Conservation (phyloP, 2,329 filamentous ascomycete genomes). For the Penicillium hordei region DNA sequence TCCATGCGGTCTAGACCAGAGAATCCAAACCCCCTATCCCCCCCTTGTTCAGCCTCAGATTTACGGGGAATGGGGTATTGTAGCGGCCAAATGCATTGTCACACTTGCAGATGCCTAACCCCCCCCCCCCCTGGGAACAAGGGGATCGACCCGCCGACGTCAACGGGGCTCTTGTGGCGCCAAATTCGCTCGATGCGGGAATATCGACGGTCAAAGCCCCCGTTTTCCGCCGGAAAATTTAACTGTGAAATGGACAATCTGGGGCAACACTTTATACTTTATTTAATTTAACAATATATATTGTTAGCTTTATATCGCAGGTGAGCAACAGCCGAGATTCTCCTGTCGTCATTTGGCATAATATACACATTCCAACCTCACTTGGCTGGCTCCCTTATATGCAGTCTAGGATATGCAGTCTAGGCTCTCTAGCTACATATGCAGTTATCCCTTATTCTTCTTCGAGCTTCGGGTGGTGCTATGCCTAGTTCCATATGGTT, state of each 20-base stretch:
- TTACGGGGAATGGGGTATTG: neutral
- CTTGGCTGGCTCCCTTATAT: neutral
- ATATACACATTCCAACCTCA: neutral
- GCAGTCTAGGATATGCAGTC: neutral
- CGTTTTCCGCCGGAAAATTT: neutral
- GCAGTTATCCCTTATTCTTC: neutral
- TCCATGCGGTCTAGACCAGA: constrained; percentile 6
- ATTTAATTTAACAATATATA: neutral
- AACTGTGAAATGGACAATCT: neutral
- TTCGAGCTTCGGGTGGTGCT: neutral
- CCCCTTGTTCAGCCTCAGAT: constrained; percentile 3
- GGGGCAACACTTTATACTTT: neutral
- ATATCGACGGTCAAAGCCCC: neutral
- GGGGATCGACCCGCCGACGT: constrained; percentile 13
- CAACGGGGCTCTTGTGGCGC: constrained; percentile 12
- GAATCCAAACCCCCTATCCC: neutral
- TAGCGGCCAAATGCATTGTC: neutral
- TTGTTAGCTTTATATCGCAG: neutral
- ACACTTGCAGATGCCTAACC: neutral
- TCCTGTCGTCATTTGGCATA: neutral
- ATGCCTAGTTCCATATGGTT: neutral
- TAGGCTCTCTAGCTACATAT: neutral
- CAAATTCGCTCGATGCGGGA: constrained; percentile 5
- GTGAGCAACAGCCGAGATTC: neutral
- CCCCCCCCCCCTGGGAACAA: constrained; percentile 5